A percentile compares a stretch with the other conserved stretches of the same genome.
Conservation (phyloP, 192 early-diverging fungal genomes). For the Coemansia sp. region DNA sequence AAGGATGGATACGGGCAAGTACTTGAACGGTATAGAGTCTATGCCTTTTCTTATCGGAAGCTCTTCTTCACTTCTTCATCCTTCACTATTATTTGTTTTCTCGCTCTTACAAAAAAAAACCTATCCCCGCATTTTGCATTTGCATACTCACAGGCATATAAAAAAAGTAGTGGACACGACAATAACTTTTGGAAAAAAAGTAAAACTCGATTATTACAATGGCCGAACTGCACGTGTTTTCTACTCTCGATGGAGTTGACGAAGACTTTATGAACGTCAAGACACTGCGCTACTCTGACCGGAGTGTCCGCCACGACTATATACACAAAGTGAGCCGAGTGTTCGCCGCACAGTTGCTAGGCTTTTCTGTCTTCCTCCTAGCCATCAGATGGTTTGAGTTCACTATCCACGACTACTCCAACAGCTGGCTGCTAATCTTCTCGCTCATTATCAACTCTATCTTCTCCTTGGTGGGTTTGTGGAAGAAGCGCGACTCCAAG, state of each 20-base stretch:
- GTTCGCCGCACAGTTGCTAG: slow-evolving; percentile 9
- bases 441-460: slow-evolving; percentile 7
- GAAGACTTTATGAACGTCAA: slow-evolving; percentile 9
- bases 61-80: neutral
- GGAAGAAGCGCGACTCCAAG: slow-evolving; percentile 6
- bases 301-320: slow-evolving; percentile 5
- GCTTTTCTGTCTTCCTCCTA: slow-evolving; percentile 7
- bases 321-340: slow-evolving; percentile 2
- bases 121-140: neutral
- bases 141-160: neutral
- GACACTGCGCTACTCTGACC: slow-evolving; percentile 2
- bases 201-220: neutral
- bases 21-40: neutral
- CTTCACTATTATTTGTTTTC: neutral
- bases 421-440: slow-evolving; percentile 10
- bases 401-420: slow-evolving; percentile 9
- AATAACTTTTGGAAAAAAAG: neutral
- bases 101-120: neutral
- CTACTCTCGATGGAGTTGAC: neutral
- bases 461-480: neutral
- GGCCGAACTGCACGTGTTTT: neutral
- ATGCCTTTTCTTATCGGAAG: neutral
- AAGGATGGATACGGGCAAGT: neutral
- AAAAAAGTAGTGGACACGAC: neutral
- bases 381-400: slow-evolving; percentile 9